Percentiles rank a stretch among this genome's conserved stretches.
Conservation (phyloP, 2,329 filamentous ascomycete species). For the Cercospora zeae-maydis region DNA sequence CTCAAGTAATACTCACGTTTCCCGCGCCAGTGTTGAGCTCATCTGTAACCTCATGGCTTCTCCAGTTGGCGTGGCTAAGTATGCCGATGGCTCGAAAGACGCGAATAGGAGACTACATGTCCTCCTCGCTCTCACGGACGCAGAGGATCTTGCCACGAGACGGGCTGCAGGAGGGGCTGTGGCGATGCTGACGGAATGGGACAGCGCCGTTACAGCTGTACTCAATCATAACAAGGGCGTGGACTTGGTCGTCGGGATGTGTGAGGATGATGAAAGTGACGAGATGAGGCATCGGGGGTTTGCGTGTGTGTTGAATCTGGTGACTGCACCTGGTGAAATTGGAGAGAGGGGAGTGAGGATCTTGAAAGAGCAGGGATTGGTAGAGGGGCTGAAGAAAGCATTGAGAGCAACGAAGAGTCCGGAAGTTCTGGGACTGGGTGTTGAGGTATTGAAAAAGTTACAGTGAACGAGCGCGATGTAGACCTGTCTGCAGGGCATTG, state of each 20-base stretch:
- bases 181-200: constrained; percentile 76
- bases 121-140: constrained; percentile 80
- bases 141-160: constrained; percentile 74
- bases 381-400: constrained; percentile 64
- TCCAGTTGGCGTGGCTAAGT: constrained; percentile 63
- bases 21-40: constrained; percentile 80
- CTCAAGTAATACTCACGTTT: constrained; percentile 68
- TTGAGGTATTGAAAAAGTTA: constrained; percentile 14
- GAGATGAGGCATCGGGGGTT: constrained; percentile 68
- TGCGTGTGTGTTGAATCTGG: constrained; percentile 62
- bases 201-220: constrained; percentile 68
- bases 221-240: constrained; percentile 68
- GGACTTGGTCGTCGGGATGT: constrained; percentile 74
- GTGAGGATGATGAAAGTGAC: constrained; percentile 63
- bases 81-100: constrained; percentile 63
- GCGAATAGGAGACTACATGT: constrained; percentile 75
- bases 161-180: constrained; percentile 84
- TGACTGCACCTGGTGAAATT: constrained; percentile 62
- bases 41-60: constrained; percentile 83
- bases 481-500: not conserved
- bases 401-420: constrained; percentile 65
- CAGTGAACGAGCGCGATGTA: not conserved
- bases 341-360: constrained; percentile 60
- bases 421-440: constrained; percentile 55
- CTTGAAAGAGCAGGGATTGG: constrained; percentile 50